A percentile compares a stretch with the other conserved stretches of the same genome.
These are phyloP conservation scores for Dioscorea dumetorum DNA, from an alignment of 106 monocot species.

Conservation along the genomic window DNA sequence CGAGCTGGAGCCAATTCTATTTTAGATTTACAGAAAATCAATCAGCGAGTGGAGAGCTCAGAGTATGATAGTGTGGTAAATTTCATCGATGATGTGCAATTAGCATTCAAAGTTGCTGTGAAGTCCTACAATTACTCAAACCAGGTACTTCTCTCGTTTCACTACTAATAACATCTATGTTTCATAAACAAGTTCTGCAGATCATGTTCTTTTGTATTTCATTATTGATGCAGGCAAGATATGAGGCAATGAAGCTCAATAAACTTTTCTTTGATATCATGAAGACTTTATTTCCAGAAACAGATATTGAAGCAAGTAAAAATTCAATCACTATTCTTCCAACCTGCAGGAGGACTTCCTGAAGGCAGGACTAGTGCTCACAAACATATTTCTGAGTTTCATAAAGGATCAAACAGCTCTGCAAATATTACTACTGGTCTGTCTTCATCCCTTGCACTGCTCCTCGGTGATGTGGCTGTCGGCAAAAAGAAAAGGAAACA, in stretches of 20 bases:
- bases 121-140: slow-evolving; percentile 45
- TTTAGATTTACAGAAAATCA: slow-evolving; percentile 62
- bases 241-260: slow-evolving; percentile 72
- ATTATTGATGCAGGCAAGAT: slow-evolving; percentile 40
- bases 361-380: not conserved
- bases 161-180: too few relatives aligned
- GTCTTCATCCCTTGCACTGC: slow-evolving; percentile 22
- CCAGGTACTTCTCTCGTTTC: slow-evolving; percentile 37
- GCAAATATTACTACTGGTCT: slow-evolving; percentile 1
- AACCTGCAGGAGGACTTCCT: slow-evolving; percentile 13
- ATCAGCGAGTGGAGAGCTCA: slow-evolving; percentile 62
- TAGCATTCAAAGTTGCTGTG: slow-evolving; percentile 68
- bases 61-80: slow-evolving; percentile 55
- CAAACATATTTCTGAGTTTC: slow-evolving; percentile 33
- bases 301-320: slow-evolving; percentile 57
- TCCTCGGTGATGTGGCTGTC: slow-evolving; percentile 77
- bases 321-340: slow-evolving; percentile 34
- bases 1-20: slow-evolving; percentile 14
- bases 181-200: too few relatives aligned
- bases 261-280: slow-evolving; percentile 80
- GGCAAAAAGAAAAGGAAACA: slow-evolving; percentile 97
- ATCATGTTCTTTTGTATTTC: too few relatives aligned
- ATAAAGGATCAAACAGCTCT: slow-evolving; percentile 18
- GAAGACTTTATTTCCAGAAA: slow-evolving; percentile 86
- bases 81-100: slow-evolving; percentile 71